Conservation (phyloP, 106 monocot genomes). For the Hemerocallis citrina region DNA sequence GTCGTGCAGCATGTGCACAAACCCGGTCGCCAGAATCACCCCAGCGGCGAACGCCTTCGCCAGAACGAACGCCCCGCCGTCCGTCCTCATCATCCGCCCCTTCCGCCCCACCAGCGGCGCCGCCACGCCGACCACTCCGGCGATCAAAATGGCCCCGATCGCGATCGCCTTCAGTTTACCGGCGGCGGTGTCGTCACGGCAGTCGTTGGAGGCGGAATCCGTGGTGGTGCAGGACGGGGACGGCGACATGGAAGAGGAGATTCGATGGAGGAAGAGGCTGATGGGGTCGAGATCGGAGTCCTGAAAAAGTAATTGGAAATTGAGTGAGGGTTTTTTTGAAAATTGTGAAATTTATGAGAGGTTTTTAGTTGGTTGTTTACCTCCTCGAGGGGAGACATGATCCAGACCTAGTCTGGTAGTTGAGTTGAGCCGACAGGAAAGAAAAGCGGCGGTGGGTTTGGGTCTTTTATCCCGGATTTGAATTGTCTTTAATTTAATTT, state of each 20-base stretch:
- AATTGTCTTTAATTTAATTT: not conserved
- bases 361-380: not conserved
- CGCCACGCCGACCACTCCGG: slow-evolving; percentile 54
- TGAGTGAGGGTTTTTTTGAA: not conserved
- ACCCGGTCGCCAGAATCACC: slow-evolving; percentile 82
- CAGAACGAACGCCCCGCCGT: slow-evolving; percentile 40
- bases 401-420: not conserved
- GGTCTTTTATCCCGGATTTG: not conserved
- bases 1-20: slow-evolving; percentile 89
- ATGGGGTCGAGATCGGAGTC: not conserved
- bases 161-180: slow-evolving; percentile 50
- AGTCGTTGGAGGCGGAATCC: slow-evolving; percentile 17
- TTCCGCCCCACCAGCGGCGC: slow-evolving; percentile 53
- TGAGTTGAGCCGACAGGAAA: not conserved
- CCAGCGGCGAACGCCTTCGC: slow-evolving; percentile 87
- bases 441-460: not conserved
- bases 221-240: slow-evolving; percentile 14
- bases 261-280: not conserved
- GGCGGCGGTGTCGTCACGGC: slow-evolving; percentile 52
- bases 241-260: slow-evolving; percentile 11
- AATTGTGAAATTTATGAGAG: not conserved
- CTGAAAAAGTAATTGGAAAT: not conserved
- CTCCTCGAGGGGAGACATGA: slow-evolving; percentile 5
- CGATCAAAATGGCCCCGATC: slow-evolving; percentile 46
- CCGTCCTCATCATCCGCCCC: slow-evolving; percentile 32